Conservation (phyloP, 148 eudicot species). For the Arbutus unedo region DNA sequence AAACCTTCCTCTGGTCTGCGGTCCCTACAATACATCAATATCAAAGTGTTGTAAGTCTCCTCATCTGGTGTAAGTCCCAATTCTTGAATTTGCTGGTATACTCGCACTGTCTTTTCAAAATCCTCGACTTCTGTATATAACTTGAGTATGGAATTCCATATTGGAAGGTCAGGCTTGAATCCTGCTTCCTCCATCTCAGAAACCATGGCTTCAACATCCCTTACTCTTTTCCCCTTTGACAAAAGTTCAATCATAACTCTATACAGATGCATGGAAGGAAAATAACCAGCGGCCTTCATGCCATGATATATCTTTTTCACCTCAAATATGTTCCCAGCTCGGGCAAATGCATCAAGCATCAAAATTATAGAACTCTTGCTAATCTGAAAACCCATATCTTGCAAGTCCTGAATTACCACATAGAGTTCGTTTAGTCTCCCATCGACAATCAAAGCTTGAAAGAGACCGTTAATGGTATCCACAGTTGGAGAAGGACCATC, state of each 20-base stretch:
- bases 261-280: slow-evolving; percentile 92
- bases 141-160: slow-evolving; percentile 79
- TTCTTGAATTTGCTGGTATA: slow-evolving; percentile 68
- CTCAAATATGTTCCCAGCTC: slow-evolving; percentile 82
- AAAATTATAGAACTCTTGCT: slow-evolving; percentile 84
- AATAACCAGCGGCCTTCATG: slow-evolving; percentile 96
- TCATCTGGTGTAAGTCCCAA: slow-evolving; percentile 72
- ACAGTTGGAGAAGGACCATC: slow-evolving; percentile 92
- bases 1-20: slow-evolving; percentile 83
- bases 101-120: slow-evolving; percentile 59
- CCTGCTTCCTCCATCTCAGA: slow-evolving; percentile 89
- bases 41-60: slow-evolving; percentile 77
- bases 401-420: slow-evolving; percentile 83
- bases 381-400: slow-evolving; percentile 96
- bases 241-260: slow-evolving; percentile 80
- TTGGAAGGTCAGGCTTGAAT: slow-evolving; percentile 76
- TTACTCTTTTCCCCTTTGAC: slow-evolving; percentile 68
- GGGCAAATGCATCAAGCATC: slow-evolving; percentile 95
- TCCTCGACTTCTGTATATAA: slow-evolving; percentile 79
- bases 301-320: slow-evolving; percentile 93
- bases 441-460: slow-evolving; percentile 85
- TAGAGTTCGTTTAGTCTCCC: slow-evolving; percentile 80
- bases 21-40: slow-evolving; percentile 86
- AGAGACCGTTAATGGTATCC: slow-evolving; percentile 67
- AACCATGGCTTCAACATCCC: slow-evolving; percentile 87